phyloP scores from a whole-genome alignment of 345 rosid species.

The Odontarrhena argentea region DNA sequence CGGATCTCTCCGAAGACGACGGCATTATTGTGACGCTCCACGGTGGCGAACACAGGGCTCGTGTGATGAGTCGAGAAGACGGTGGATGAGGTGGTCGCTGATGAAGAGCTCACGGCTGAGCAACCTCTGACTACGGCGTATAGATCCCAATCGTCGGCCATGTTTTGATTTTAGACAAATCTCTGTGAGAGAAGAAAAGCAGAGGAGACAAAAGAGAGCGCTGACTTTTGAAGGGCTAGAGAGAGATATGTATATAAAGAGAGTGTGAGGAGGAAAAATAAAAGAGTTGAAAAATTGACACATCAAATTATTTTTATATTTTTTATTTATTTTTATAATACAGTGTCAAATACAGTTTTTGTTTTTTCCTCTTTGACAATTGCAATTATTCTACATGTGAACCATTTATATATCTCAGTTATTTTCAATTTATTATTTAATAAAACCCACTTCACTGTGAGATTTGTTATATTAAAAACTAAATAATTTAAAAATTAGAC shows the following conservation, averaged over 20 bases:
- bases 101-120: conserved; percentile 43
- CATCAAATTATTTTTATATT: background rate
- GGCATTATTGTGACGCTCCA: conserved; percentile 29
- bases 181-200: conserved; percentile 42
- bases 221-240: conserved; percentile 65
- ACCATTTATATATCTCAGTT: conserved; percentile 12
- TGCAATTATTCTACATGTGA: conserved; percentile 33
- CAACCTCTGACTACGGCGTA: conserved; percentile 91
- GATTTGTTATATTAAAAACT: no score
- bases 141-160: conserved; percentile 98
- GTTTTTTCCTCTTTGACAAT: conserved; percentile 26
- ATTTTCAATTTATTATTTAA: background rate
- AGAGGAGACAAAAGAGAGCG: conserved; percentile 64
- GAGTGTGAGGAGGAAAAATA: conserved; percentile 26
- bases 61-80: conserved; percentile 28
- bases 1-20: conserved; percentile 54
- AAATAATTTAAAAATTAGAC: background rate
- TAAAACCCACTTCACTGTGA: background rate
- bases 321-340: background rate
- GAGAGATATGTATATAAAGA: conserved; percentile 34
- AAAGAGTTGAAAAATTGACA: conserved; percentile 34
- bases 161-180: conserved; percentile 40
- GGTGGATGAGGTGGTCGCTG: conserved; percentile 41
- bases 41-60: conserved; percentile 30
- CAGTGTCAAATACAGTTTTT: conserved; percentile 20